Conservation (phyloP, 345 rosid genomes). For the Isatis tinctoria region DNA sequence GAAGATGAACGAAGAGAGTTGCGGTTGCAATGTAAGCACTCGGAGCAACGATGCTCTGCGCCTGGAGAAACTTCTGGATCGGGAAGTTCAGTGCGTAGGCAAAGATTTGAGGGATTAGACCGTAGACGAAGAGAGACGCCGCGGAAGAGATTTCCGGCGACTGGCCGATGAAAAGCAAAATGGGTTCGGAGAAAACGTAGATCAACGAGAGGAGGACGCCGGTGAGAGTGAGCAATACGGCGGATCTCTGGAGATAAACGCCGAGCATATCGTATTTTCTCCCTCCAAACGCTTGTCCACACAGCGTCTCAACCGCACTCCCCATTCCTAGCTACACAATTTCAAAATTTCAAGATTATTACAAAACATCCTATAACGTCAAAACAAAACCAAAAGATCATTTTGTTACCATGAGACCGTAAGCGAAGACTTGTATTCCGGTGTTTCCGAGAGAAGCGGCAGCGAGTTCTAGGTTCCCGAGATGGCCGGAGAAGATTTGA, state of each 20-base stretch:
- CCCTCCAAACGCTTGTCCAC: conserved; percentile 70
- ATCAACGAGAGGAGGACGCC: conserved; percentile 44
- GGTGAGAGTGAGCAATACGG: conserved; percentile 41
- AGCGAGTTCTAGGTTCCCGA: conserved; percentile 55
- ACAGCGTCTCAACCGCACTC: conserved; percentile 65
- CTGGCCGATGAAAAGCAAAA: conserved; percentile 43
- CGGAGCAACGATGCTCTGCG: conserved; percentile 55
- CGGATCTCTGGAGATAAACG: conserved; percentile 52
- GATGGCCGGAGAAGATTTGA: conserved; percentile 51
- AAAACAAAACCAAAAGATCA: not conserved
- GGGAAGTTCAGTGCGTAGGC: conserved; percentile 56
- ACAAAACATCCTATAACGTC: not conserved
- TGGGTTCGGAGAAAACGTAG: conserved; percentile 43
- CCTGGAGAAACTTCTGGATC: conserved; percentile 52
- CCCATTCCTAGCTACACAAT: conserved; percentile 46
- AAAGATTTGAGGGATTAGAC: conserved; percentile 56
- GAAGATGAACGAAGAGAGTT: conserved; percentile 36
- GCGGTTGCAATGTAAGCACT: conserved; percentile 50
- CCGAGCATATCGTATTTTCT: conserved; percentile 47
- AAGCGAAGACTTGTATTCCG: conserved; percentile 47
- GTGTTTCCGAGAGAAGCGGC: conserved; percentile 60
- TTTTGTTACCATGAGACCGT: conserved; percentile 26
- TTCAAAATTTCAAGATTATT: not conserved
- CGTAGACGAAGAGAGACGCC: conserved; percentile 47
- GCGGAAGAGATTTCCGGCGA: conserved; percentile 48